Percentiles rank a stretch among this genome's conserved stretches.
These are phyloP conservation scores for Cytospora piceae DNA, from an alignment of 2,329 filamentous ascomycete species.

Conservation along the genomic window DNA sequence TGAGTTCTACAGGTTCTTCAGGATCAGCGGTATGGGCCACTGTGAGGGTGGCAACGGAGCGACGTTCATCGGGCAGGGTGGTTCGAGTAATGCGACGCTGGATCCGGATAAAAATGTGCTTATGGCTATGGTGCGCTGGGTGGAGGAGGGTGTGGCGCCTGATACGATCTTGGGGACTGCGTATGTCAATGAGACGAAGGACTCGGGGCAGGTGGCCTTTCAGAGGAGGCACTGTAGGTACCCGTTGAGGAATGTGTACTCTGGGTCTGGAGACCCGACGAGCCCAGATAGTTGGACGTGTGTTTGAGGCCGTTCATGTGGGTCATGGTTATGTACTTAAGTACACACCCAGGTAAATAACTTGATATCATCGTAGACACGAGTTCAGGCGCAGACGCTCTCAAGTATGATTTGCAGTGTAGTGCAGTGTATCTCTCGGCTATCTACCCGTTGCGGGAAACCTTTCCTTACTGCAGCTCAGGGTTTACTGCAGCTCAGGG, in stretches of 20 bases:
- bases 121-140: conserved; percentile 51
- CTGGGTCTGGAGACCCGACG: conserved; percentile 36
- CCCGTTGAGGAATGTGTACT: conserved; percentile 40
- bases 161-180: conserved; percentile 43
- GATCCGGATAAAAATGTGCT: conserved; percentile 48
- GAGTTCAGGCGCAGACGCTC: too few species aligned
- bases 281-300: conserved; percentile 39
- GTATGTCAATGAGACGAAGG: conserved; percentile 37
- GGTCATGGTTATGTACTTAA: not conserved
- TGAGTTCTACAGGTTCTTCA: conserved; percentile 55
- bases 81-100: conserved; percentile 34
- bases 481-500: too few species aligned
- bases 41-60: conserved; percentile 52
- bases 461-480: too few species aligned
- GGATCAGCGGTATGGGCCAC: conserved; percentile 56
- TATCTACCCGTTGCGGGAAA: too few species aligned
- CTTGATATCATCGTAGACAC: too few species aligned
- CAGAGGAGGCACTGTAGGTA: conserved; percentile 43
- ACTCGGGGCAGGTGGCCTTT: conserved; percentile 35
- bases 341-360: not conserved
- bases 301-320: conserved; percentile 8
- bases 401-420: too few species aligned
- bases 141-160: conserved; percentile 47
- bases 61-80: conserved; percentile 37
- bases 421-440: too few species aligned